These are phyloP conservation scores for Plasmodium yoelii DNA, from an alignment of 169 alveolate genomes.

Conservation along the genomic window DNA sequence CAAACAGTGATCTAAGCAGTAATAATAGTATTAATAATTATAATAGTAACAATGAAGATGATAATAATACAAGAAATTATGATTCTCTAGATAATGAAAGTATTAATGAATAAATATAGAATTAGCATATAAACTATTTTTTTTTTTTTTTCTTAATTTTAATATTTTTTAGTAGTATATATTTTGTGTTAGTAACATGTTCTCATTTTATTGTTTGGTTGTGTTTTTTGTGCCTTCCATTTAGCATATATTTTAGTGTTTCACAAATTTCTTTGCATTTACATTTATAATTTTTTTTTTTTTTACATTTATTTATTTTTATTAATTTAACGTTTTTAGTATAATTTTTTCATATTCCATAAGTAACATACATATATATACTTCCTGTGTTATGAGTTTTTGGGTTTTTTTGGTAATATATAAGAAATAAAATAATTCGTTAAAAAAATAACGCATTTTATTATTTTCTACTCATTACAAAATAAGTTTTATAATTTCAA, in stretches of 20 bases:
- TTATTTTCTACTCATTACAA: no score
- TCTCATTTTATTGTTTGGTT: constrained; percentile 17
- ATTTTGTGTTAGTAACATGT: constrained; percentile 8
- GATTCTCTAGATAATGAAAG: constrained; percentile 21
- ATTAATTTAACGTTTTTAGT: no score
- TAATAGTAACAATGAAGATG: neutral
- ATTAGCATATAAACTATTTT: neutral
- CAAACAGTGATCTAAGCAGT: neutral
- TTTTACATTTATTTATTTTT: neutral
- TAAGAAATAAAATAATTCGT: no score
- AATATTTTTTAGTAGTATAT: neutral
- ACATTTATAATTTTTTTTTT: constrained; percentile 1
- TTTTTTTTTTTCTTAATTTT: neutral
- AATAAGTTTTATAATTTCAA: no score
- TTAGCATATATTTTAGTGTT: constrained; percentile 14
- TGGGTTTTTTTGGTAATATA: no score
- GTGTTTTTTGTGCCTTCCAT: constrained; percentile 47
- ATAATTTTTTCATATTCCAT: neutral
- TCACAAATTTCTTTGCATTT: constrained; percentile 11
- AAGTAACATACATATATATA: neutral
- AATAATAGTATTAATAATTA: neutral
- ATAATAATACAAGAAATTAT: neutral
- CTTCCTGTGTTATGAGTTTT: neutral
- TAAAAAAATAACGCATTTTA: neutral
- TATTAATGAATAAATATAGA: neutral